These are phyloP conservation scores for Allium fistulosum DNA, from an alignment of 106 monocot species.

Conservation along the genomic window DNA sequence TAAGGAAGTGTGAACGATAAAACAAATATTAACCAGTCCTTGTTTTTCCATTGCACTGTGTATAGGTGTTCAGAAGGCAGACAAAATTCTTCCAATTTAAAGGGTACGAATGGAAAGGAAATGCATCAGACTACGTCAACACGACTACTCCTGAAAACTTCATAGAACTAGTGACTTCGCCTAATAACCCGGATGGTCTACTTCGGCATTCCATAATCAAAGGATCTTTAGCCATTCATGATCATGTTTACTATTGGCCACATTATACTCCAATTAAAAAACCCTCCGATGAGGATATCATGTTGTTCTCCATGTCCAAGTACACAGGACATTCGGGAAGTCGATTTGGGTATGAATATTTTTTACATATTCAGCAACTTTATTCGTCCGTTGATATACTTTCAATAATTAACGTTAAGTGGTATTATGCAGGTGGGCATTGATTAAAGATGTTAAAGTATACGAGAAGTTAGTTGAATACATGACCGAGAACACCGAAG, in stretches of 20 bases:
- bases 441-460: slow-evolving; percentile 46
- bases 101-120: slow-evolving; percentile 46
- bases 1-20: not conserved
- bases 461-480: slow-evolving; percentile 30
- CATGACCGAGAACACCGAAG: slow-evolving; percentile 4
- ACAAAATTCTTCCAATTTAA: slow-evolving; percentile 44
- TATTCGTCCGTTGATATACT: too few relatives aligned
- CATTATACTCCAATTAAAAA: slow-evolving; percentile 51
- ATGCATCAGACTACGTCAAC: slow-evolving; percentile 29
- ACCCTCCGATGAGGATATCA: slow-evolving; percentile 62
- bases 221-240: slow-evolving; percentile 41
- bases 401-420: not conserved
- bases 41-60: not conserved
- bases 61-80: slow-evolving; percentile 38
- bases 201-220: slow-evolving; percentile 27
- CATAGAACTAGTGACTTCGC: slow-evolving; percentile 66
- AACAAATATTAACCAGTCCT: not conserved
- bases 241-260: slow-evolving; percentile 84
- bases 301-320: slow-evolving; percentile 14
- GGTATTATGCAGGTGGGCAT: slow-evolving; percentile 43
- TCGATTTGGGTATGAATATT: slow-evolving; percentile 4
- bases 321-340: slow-evolving; percentile 12
- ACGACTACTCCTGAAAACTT: slow-evolving; percentile 6
- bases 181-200: slow-evolving; percentile 4
- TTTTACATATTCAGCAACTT: too few relatives aligned